These are phyloP conservation scores for Aspergillus aculeatinus DNA, from an alignment of 2,329 filamentous ascomycete genomes.

Conservation along the genomic window DNA sequence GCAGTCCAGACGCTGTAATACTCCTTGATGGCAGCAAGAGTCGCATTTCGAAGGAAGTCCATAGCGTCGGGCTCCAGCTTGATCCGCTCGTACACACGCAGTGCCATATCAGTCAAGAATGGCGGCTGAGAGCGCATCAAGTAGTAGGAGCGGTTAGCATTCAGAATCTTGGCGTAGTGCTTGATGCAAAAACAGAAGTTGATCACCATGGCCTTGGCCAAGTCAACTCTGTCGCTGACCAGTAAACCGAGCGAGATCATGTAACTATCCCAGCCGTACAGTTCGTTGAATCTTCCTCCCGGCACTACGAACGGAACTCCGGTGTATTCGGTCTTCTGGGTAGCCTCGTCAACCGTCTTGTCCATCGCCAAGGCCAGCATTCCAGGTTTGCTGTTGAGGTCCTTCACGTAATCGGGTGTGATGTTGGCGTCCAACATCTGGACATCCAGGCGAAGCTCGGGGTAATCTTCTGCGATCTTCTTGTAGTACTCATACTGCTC, in stretches of 20 bases:
- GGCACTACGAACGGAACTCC: conserved; percentile 96
- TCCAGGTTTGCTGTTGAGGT: conserved; percentile 83
- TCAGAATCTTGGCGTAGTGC: conserved; percentile 97
- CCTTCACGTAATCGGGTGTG: conserved; percentile 75
- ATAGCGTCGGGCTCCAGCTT: conserved; percentile 76
- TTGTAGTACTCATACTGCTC: conserved; percentile 90
- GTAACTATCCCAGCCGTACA: conserved; percentile 99
- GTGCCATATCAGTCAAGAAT: conserved; percentile 94
- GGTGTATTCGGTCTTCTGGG: conserved; percentile 67
- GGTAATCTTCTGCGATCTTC: conserved; percentile 71
- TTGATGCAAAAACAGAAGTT: conserved; percentile 99
- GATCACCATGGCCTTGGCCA: conserved; percentile 90
- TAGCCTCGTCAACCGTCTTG: conserved; percentile 64
- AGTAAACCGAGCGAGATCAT: conserved; percentile 93
- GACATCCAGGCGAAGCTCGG: conserved; percentile 85
- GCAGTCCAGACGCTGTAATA: conserved; percentile 87
- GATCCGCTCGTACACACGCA: conserved; percentile 91
- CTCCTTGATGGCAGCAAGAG: conserved; percentile 93
- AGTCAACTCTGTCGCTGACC: conserved; percentile 76
- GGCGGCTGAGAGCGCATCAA: conserved; percentile 91
- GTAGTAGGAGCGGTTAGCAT: conserved; percentile 95
- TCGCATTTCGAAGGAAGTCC: conserved; percentile 77
- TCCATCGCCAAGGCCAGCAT: conserved; percentile 89
- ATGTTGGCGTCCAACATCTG: conserved; percentile 69
- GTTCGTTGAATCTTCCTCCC: conserved; percentile 93